Evolutionary conservation across 2,329 filamentous ascomycete species (phyloP).

Genomic region (Colletotrichum neosansevieriae): DNA sequence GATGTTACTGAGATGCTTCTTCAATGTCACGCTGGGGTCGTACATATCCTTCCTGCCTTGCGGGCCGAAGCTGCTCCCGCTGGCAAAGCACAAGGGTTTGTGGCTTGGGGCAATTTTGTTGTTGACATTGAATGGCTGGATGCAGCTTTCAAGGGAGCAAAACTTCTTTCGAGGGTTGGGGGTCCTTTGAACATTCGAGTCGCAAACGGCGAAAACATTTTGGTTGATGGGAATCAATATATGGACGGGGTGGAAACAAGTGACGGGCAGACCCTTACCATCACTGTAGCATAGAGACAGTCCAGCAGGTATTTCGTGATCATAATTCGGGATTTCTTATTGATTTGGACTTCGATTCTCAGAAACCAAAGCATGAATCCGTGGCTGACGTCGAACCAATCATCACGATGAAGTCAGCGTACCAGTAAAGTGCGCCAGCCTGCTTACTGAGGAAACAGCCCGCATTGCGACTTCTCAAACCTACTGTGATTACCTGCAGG

Average conservation of each 20-base stretch:
- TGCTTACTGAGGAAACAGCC: too few relatives aligned
- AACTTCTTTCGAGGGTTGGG: not conserved
- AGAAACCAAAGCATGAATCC: too few relatives aligned
- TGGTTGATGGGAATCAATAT: not conserved
- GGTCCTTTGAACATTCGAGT: constrained; percentile 11
- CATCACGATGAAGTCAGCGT: too few relatives aligned
- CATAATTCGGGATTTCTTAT: too few relatives aligned
- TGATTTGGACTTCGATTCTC: too few relatives aligned
- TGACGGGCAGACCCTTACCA: not conserved
- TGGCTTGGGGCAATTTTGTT: constrained; percentile 13
- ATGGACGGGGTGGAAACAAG: not conserved
- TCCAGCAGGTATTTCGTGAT: too few relatives aligned
- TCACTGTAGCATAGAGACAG: not conserved
- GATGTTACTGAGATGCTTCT: constrained; percentile 59
- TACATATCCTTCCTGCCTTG: constrained; percentile 45
- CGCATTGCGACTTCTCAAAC: too few relatives aligned
- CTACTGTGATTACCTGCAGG: too few relatives aligned
- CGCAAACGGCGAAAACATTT: not conserved
- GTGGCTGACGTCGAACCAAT: too few relatives aligned
- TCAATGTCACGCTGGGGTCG: constrained; percentile 46
- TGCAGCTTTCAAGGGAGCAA: not conserved
- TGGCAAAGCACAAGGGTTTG: not conserved
- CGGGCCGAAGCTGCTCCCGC: constrained; percentile 3
- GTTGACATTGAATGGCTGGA: constrained; percentile 12
- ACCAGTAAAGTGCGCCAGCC: too few relatives aligned